Evolutionary conservation across 148 eudicot species (phyloP).

Genomic region (Chenopodium berlandieri): DNA sequence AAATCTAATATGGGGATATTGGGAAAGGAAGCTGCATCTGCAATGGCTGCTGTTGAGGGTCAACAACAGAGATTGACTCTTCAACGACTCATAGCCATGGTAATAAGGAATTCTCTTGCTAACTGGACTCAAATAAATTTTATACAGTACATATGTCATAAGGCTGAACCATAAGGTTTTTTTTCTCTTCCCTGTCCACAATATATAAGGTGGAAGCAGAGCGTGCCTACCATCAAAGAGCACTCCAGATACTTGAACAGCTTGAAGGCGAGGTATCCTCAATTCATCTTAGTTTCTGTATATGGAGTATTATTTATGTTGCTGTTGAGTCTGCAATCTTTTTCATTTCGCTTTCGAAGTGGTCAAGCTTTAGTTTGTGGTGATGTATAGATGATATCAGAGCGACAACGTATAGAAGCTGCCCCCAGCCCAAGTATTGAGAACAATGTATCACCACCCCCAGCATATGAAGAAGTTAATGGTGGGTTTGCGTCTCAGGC

Average conservation of each 20-base stretch:
- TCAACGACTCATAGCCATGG: conserved; percentile 88
- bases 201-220: conserved; percentile 78
- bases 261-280: conserved; percentile 84
- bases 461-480: conserved; percentile 80
- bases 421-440: conserved; percentile 65
- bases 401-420: conserved; percentile 92
- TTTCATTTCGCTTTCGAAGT: conserved; percentile 3
- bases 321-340: neutral
- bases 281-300: neutral
- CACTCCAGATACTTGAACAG: conserved; percentile 83
- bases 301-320: neutral
- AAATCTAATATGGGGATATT: conserved; percentile 73
- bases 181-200: conserved; percentile 13
- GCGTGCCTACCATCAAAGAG: conserved; percentile 87
- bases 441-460: conserved; percentile 71
- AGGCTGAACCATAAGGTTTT: conserved; percentile 9
- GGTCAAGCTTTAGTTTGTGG: conserved; percentile 15
- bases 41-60: conserved; percentile 98
- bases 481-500: conserved; percentile 54
- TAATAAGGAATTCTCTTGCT: conserved; percentile 28
- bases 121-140: neutral
- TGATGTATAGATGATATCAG: conserved; percentile 67
- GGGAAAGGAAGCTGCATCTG: conserved; percentile 96
- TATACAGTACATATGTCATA: neutral
- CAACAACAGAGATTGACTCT: conserved; percentile 94